A percentile compares a stretch with the other conserved stretches of the same genome.
phyloP scores from a whole-genome alignment of 2,329 filamentous ascomycete species.

The Alternaria arbusti region DNA sequence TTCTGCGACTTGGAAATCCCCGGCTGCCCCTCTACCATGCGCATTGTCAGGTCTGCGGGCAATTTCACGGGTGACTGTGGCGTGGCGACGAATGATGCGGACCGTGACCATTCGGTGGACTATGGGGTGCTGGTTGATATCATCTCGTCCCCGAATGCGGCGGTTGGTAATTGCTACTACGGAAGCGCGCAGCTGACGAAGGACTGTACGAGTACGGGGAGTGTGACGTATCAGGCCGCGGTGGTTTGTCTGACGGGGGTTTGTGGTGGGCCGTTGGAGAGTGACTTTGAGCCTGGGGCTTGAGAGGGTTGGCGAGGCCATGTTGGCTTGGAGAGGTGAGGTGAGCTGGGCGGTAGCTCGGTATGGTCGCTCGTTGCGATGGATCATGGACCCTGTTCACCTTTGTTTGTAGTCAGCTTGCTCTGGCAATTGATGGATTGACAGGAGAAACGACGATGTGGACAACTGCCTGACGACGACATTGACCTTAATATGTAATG shows the following conservation, averaged over 20 bases:
- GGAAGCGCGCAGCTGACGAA: background rate
- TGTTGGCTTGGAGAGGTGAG: background rate
- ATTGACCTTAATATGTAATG: background rate
- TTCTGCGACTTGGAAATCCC: background rate
- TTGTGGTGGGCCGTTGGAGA: background rate
- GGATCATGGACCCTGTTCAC: background rate
- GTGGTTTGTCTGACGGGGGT: background rate
- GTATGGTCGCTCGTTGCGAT: background rate
- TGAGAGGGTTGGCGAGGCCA: background rate
- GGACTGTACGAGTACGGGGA: background rate
- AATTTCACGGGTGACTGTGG: background rate
- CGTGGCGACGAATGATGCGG: background rate
- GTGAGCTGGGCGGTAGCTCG: background rate
- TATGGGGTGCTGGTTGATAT: background rate
- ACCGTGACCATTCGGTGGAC: background rate
- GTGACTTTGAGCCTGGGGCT: background rate
- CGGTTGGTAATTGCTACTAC: background rate
- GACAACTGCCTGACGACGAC: background rate
- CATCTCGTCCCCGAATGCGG: background rate
- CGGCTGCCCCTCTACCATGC: background rate
- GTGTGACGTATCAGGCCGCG: background rate
- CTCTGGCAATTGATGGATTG: background rate
- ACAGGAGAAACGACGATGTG: background rate
- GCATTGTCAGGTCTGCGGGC: background rate
- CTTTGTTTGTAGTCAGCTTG: background rate